A percentile compares a stretch with the other conserved stretches of the same genome.
Conservation (phyloP, 306 rosid genomes). For the Prunus persica region DNA sequence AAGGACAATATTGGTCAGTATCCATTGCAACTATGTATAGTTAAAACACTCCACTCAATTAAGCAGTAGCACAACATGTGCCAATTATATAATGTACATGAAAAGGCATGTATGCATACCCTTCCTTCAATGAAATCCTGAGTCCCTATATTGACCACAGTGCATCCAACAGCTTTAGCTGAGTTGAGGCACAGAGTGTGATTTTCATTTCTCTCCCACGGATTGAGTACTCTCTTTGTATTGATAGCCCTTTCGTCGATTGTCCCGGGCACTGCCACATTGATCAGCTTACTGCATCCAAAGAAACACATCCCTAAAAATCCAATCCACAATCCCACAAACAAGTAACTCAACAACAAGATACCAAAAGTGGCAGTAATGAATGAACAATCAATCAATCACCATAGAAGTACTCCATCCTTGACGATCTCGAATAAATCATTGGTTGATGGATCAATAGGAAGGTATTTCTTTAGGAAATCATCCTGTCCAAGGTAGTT, state of each 20-base stretch:
- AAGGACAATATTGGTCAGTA: neutral
- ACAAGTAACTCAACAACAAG: neutral
- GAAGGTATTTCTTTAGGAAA: constrained; percentile 73
- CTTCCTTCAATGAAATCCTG: constrained; percentile 97
- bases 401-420: constrained; percentile 98
- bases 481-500: constrained; percentile 79
- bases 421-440: constrained; percentile 85
- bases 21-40: neutral
- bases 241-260: constrained; percentile 94
- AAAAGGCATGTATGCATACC: constrained; percentile 49
- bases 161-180: constrained; percentile 98
- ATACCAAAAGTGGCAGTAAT: neutral
- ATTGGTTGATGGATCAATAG: constrained; percentile 82
- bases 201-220: constrained; percentile 98
- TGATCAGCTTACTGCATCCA: constrained; percentile 85
- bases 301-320: neutral
- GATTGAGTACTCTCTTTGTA: constrained; percentile 80
- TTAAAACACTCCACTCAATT: neutral
- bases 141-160: constrained; percentile 96
- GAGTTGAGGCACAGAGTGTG: constrained; percentile 98
- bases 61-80: constrained; percentile 2
- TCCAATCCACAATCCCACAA: constrained; percentile 8
- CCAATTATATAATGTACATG: neutral
- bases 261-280: constrained; percentile 94
- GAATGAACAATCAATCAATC: constrained; percentile 10